Base-by-base conservation (phyloP, 2,329 filamentous ascomycete genomes). In the Alternaria tenuissima region DNA sequence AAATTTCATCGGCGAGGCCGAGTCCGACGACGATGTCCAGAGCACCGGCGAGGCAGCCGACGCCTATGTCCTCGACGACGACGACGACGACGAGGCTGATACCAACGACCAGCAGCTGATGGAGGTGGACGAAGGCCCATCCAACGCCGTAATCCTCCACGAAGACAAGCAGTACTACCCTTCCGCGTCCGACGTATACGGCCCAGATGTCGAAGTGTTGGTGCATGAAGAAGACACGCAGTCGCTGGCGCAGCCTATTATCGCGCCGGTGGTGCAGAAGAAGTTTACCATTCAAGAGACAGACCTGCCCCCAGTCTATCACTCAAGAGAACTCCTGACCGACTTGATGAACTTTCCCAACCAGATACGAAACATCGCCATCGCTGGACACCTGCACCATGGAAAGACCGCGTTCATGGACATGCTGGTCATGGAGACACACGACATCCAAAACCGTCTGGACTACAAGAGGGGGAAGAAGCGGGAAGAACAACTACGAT, bases 111-210 rank as follows among this genome's bases (percentile, higher is more conserved):
- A 96, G 77, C 91, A 97, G 81, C 82, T 95, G 71, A 98, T 99
- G 94, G 92, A 98, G 73, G 82, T 98, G 43, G 94, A 98, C 76
- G 90, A 94, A 49, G 93, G 91, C 14, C 92, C 94, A 4, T 97
- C 94, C 5, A 99, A 98, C 79, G 94, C 95, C 52, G 93, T 99
- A n/a, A 87, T 99, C 59, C 87, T 99, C 46, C 95, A 99, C 81
- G 95, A 99, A 84, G 95, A 99, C 82, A 99, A 99, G 80, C 95
- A 98, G 78, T 99, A 99, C 80, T 99, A 99, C 77, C 95, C 95
- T 30, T 97, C 94, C n/a, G 95, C 95, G 57, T 90, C 94, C 76
- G 95, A 99, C 79, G 89, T 97, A 42, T 99, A 98, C 77, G 95
- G 95, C 53, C 86, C 89, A 70, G 94, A 95, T 80, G 95, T 99